These are phyloP conservation scores for Neofusicoccum ribis DNA, from an alignment of 2,329 filamentous ascomycete species.

Conservation along the genomic window DNA sequence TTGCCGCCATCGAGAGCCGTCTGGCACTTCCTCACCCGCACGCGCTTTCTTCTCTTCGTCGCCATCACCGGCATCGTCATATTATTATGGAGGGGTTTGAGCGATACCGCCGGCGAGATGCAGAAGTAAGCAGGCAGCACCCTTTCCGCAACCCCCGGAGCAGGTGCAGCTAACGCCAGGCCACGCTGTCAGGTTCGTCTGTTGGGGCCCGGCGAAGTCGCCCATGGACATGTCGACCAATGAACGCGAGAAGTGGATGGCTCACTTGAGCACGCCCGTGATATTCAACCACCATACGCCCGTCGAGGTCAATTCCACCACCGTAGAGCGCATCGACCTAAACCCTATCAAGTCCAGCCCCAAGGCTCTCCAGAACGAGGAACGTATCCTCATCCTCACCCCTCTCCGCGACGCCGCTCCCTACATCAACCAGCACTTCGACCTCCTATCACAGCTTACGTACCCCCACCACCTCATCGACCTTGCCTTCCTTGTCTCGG, in stretches of 20 bases:
- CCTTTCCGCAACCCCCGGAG: background rate
- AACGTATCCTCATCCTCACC: constrained; percentile 87
- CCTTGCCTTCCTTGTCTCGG: constrained; percentile 89
- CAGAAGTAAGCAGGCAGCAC: constrained; percentile 68
- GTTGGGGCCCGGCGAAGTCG: constrained; percentile 92
- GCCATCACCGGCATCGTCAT: constrained; percentile 70
- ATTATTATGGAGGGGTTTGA: constrained; percentile 85
- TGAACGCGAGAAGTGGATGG: constrained; percentile 86
- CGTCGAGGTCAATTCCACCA: constrained; percentile 76
- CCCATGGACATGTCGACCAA: constrained; percentile 94
- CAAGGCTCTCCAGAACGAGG: constrained; percentile 75
- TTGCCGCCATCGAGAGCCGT: constrained; percentile 73
- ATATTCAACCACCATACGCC: constrained; percentile 94
- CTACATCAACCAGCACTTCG: constrained; percentile 87
- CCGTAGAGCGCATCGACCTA: constrained; percentile 78
- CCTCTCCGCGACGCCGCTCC: constrained; percentile 85
- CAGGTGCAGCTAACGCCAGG: background rate
- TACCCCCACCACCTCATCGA: constrained; percentile 97
- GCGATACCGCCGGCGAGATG: constrained; percentile 79
- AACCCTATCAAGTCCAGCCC: constrained; percentile 81
- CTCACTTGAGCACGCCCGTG: constrained; percentile 86
- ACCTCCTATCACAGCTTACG: constrained; percentile 82
- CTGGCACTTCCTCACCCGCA: constrained; percentile 66
- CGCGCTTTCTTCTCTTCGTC: constrained; percentile 74
- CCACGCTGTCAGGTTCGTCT: constrained; percentile 75